Evolutionary conservation across 257 asterid genomes (phyloP), one percentile per base, ranked within the genome.

Genomic region (Petunia axillaris): DNA sequence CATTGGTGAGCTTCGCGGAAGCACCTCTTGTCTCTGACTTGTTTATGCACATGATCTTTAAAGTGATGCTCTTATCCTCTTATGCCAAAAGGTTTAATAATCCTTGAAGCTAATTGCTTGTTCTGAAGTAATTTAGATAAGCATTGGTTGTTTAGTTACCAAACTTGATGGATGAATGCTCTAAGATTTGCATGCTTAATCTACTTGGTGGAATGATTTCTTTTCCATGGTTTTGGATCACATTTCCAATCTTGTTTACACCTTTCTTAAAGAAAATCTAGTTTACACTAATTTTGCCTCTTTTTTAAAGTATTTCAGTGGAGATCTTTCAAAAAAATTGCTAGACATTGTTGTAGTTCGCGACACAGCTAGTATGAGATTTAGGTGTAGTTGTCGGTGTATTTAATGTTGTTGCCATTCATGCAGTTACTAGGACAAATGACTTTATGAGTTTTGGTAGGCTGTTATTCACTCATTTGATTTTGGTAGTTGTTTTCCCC

Each of bases 51-150:
- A n/a, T 44, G 16, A 68, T 44, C 16, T 68, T 44, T 25, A 46
- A 46, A 70, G 44, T 46, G 77, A 46, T 70, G 41, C 53, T 70
- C 16, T 9, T n/a, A 70, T 70, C 8, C 41, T 46, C 54, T 25
- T 70, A 46, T 70, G 41, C 77, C 25, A 70, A 70, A 59, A 46
- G 9, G 41, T 70, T 71, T 71, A 6, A 50, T 71, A 25, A 71
- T 9, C 35, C 50, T 40, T 48, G 77, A 71, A 35, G 60, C 44
- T 73, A 13, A 13, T 73, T 50, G 53, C 4, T 39, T 50, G 62
- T 58, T 50, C 46, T 73, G 78, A 53, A 37, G 14, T 73, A 25
- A 50, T 73, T 50, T 73, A 50, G 62, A 50, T 50, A 50, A 73
- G 46, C 78, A 50, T 73, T 35, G 36, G 1, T 73, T 2, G 10